These are phyloP conservation scores for Allium cepa DNA, from an alignment of 106 monocot species.

Conservation along the genomic window DNA sequence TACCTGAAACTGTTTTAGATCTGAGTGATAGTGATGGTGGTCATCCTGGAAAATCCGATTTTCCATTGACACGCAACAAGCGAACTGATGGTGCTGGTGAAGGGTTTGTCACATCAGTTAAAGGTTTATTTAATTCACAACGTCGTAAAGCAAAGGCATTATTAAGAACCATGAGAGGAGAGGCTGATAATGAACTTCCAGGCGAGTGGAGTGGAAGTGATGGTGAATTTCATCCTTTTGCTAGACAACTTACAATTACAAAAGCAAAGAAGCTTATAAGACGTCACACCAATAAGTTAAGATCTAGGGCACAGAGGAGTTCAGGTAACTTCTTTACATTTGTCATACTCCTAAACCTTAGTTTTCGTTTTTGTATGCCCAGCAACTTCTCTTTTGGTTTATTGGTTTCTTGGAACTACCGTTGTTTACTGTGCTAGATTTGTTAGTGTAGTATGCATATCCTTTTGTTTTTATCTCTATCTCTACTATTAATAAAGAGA, in stretches of 20 bases:
- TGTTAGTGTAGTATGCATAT: too few species aligned
- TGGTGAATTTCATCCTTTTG: slow-evolving; percentile 71
- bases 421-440: not conserved
- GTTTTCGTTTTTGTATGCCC: not conserved
- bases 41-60: slow-evolving; percentile 57
- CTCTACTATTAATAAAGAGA: too few species aligned
- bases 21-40: slow-evolving; percentile 85
- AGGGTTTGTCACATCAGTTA: slow-evolving; percentile 89
- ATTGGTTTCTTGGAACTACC: not conserved
- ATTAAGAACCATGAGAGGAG: slow-evolving; percentile 83
- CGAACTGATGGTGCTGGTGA: slow-evolving; percentile 92
- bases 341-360: not conserved
- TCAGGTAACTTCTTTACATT: slow-evolving; percentile 34
- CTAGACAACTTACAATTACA: slow-evolving; percentile 89
- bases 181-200: slow-evolving; percentile 54
- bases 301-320: slow-evolving; percentile 39
- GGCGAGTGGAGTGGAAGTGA: slow-evolving; percentile 87
- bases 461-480: too few species aligned
- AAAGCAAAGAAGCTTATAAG: slow-evolving; percentile 81
- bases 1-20: slow-evolving; percentile 55
- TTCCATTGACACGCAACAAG: slow-evolving; percentile 45
- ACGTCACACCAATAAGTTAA: slow-evolving; percentile 76
- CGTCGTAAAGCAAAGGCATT: slow-evolving; percentile 80
- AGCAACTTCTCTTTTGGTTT: not conserved
- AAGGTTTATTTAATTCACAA: slow-evolving; percentile 89